These are phyloP conservation scores for Phytopythium chamaehyphon DNA, from an alignment of 352 stramenopile genomes.

Conservation along the genomic window DNA sequence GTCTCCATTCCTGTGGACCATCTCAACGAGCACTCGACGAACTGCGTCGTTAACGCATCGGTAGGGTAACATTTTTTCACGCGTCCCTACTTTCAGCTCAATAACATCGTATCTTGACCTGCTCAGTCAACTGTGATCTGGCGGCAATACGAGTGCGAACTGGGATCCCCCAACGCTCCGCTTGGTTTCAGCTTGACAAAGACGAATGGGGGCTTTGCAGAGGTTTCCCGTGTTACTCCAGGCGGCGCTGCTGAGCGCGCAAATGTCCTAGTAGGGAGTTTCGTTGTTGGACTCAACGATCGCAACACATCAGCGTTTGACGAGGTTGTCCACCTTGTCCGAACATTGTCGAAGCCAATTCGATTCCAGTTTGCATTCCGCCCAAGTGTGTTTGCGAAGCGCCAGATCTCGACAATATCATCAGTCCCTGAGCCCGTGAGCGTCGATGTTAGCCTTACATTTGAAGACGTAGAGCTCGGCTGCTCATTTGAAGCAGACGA, in stretches of 20 bases:
- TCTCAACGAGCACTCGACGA: constrained; percentile 59
- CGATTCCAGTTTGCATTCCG: constrained; percentile 65
- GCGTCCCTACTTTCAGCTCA: no score
- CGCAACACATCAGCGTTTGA: constrained; percentile 62
- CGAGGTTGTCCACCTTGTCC: constrained; percentile 62
- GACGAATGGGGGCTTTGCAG: constrained; percentile 55
- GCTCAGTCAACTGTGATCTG: constrained; percentile 32
- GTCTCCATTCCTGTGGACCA: constrained; percentile 36
- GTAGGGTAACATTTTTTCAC: constrained; percentile 15
- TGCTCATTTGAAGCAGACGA: constrained; percentile 48
- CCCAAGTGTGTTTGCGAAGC: constrained; percentile 17
- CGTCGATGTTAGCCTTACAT: constrained; percentile 49
- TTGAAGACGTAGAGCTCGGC: constrained; percentile 55
- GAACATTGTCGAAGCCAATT: constrained; percentile 43
- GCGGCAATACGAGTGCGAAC: constrained; percentile 56
- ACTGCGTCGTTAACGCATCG: constrained; percentile 39
- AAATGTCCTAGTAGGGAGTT: constrained; percentile 69
- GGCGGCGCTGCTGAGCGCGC: constrained; percentile 53
- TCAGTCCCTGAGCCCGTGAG: constrained; percentile 58
- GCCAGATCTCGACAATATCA: constrained; percentile 31
- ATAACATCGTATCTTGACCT: background rate
- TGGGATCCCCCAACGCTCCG: constrained; percentile 34
- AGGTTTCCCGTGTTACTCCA: constrained; percentile 59
- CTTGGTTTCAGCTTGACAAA: constrained; percentile 77
- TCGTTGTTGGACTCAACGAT: constrained; percentile 64